Evolutionary conservation across 2,329 filamentous ascomycete species (phyloP), one percentile per base, ranked within the genome.

Genomic region (Scedosporium boydii): DNA sequence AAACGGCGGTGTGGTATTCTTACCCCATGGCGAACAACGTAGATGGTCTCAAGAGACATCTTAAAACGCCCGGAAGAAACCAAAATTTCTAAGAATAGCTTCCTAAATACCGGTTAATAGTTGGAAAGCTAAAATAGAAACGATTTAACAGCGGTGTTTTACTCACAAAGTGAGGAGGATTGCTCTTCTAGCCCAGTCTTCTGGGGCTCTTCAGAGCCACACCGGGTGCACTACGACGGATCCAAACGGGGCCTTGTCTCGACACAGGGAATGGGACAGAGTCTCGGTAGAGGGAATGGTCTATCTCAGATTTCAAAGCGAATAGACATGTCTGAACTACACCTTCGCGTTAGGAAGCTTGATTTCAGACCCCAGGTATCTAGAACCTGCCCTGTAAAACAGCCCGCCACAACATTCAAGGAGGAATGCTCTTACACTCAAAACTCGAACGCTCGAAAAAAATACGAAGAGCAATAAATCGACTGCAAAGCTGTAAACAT

Each of bases 21-120:
- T 82, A 91, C 89, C 68, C 88, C 89, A 73, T 92, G 89, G 26
- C 89, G 86, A 66, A 83, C 84, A 63, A 92, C 78, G 71, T 91
- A 91, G 66, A 92, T 90, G 67, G 82, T 83, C 71, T 90, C 82
- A 59, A 91, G 77, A 64, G 86, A 79, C 85, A 88, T 89, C 38
- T 63, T 68, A 12, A 34, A 56, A n/a, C 27, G 10, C 16, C 18
- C 26, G 23, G 38, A 58, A 61, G 26, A 14, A 23, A n/a, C 16
- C 14, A 1, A 6, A n/a, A 5, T 60, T 27, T n/a, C 44, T 34
- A 14, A 34, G 58, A 51, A 60, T 27, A 21, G 7, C 18, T n/a
- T 16, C 48, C 42, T 51, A 60, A n/a, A 18, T 10, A 29, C 3
- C 6, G 6, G 6, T 41, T 46, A 18, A 10, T 27, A 23, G 21